A percentile compares a stretch with the other conserved stretches of the same genome.
Conservation (phyloP, 768 basidiomycete genomes). For the Rhodocollybia butyracea region DNA sequence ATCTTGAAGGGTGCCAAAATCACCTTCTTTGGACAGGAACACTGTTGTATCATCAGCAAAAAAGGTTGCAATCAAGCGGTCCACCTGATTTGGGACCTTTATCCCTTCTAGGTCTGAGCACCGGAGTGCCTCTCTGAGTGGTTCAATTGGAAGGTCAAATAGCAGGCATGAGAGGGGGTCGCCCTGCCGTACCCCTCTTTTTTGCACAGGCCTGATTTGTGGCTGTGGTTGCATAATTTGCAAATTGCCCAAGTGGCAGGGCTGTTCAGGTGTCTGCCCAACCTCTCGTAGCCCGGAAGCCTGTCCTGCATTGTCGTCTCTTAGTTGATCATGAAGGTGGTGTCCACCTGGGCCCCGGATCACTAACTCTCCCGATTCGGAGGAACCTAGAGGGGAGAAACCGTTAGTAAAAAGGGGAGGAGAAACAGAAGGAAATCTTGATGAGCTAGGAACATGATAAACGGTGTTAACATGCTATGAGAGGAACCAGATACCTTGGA, state of each 20-base stretch:
- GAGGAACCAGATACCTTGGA: too few relatives aligned
- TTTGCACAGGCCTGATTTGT: constrained; percentile 14
- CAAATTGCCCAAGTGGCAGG: constrained; percentile 25
- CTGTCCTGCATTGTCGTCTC: too few relatives aligned
- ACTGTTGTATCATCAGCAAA: constrained; percentile 42
- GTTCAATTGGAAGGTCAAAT: constrained; percentile 38
- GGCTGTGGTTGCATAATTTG: constrained; percentile 4
- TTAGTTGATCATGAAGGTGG: too few relatives aligned
- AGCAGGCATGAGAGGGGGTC: constrained; percentile 38
- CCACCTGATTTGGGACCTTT: constrained; percentile 10
- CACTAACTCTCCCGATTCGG: too few relatives aligned
- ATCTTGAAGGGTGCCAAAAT: constrained; percentile 15
- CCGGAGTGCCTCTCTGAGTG: constrained; percentile 29
- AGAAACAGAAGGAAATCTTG: too few relatives aligned
- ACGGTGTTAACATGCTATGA: too few relatives aligned
- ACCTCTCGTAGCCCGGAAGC: too few relatives aligned
- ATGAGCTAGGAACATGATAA: too few relatives aligned
- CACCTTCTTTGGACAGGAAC: constrained; percentile 27
- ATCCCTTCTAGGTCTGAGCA: constrained; percentile 26
- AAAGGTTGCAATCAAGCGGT: constrained; percentile 26
- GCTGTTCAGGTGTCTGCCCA: constrained; percentile 14
- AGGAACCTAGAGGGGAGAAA: too few relatives aligned
- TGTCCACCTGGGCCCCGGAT: too few relatives aligned
- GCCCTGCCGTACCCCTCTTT: constrained; percentile 30
- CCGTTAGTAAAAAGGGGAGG: too few relatives aligned